Base-by-base conservation (phyloP, 805 yeast genomes). In the Schwanniomyces occidentalis region DNA sequence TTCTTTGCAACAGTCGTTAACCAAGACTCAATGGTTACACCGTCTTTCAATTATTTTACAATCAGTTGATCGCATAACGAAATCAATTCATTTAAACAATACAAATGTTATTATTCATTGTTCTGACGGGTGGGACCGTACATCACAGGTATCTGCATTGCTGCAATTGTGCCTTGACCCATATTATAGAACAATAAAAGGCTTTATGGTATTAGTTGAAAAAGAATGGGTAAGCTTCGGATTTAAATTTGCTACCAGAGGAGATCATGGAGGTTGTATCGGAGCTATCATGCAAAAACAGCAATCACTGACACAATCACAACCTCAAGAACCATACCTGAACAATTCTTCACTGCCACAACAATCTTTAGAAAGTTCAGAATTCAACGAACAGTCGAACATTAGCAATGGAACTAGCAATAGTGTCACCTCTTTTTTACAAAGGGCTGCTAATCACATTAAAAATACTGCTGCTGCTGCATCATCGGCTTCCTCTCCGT, bases 81-180 rank as follows among this genome's bases (percentile, higher is more conserved):
- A 87, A 51, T 84, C 91, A n/a, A 73, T 93, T 15, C 85, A 86
- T 35, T 76, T 82, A 48, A 87, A 88, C 57, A 78, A 81, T 42
- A 84, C 93, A 13, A 95, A 91, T 56, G 73, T 91, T 4, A 55
- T 93, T 7, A 75, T 93, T 5, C 99, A 93, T 63, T 93, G 99
- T 56, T 88, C 97, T 1, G 99, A 93, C 64, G 99, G 99, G 1
- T 93, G 99, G 99, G 99, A 93, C 55, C 69, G 99, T 38, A 93
- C 99, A 0, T 79, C 97, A 0, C 98, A 93, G 54, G 76, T 90
- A 1, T 74, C 89, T 5, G 82, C 96, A 2, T 63, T 93, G 41
- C 77, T 90, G 16, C 91, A 91, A 59, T 61, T 93, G 4, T 86
- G 96, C 52, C 66, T 90, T 6, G 98, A 93, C 56, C 97, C 98